Percentiles rank a stretch among this genome's conserved stretches.
phyloP scores from a whole-genome alignment of 352 stramenopile species.

The Phytophthora constricta region DNA sequence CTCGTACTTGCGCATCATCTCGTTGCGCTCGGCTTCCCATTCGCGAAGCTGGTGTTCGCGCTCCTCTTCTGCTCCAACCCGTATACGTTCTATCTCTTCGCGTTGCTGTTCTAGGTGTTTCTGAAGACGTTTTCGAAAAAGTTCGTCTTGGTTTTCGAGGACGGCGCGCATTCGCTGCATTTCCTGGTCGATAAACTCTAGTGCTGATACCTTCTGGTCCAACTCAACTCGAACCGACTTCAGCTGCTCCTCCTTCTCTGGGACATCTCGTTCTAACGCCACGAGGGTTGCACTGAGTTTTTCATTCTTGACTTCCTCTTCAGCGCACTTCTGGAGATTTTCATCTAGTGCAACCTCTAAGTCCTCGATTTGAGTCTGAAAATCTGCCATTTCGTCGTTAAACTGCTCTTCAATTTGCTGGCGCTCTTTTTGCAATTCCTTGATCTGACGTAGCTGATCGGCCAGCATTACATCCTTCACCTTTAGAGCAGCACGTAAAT shows the following conservation, averaged over 20 bases:
- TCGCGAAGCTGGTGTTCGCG: constrained; percentile 40
- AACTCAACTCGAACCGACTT: constrained; percentile 30
- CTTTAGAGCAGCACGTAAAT: constrained; percentile 62
- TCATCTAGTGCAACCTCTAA: constrained; percentile 68
- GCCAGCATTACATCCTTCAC: constrained; percentile 81
- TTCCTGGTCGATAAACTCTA: constrained; percentile 74
- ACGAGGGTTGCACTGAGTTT: constrained; percentile 24
- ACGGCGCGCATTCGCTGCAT: constrained; percentile 67
- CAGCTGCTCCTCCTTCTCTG: constrained; percentile 30
- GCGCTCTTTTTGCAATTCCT: constrained; percentile 42
- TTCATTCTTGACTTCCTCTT: constrained; percentile 46
- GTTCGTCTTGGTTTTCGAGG: constrained; percentile 59
- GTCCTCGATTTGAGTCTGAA: constrained; percentile 63
- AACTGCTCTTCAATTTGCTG: constrained; percentile 48
- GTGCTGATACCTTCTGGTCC: constrained; percentile 54
- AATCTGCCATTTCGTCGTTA: constrained; percentile 54
- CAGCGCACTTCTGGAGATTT: constrained; percentile 48
- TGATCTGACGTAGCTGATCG: constrained; percentile 63
- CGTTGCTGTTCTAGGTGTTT: constrained; percentile 54
- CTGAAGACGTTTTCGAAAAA: constrained; percentile 61
- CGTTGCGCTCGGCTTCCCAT: constrained; percentile 38
- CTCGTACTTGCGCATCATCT: constrained; percentile 56
- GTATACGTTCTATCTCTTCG: constrained; percentile 49
- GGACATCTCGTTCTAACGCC: constrained; percentile 21
- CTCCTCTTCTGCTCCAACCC: constrained; percentile 41